Percentiles rank a stretch among this genome's conserved stretches.
These are phyloP conservation scores for Rubia balearica DNA, from an alignment of 305 asterid genomes.

Conservation along the genomic window DNA sequence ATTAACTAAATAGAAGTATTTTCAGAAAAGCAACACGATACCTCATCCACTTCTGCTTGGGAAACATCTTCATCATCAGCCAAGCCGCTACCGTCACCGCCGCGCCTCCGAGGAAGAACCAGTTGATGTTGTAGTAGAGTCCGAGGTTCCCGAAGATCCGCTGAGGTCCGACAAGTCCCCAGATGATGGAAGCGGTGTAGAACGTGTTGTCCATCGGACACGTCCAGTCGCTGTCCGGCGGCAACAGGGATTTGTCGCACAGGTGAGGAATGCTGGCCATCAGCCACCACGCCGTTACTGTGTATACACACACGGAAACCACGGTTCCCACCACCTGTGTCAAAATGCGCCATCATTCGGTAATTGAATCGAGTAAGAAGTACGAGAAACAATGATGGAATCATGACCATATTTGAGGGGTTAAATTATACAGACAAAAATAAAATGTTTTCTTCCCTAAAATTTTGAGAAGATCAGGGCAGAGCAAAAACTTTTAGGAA, in stretches of 20 bases:
- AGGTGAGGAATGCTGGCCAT: conserved; percentile 35
- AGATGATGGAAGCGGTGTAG: conserved; percentile 37
- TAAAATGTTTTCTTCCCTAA: no score
- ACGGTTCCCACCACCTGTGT: conserved; percentile 35
- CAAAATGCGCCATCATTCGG: no score
- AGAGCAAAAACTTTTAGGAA: no score
- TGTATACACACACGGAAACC: conserved; percentile 22
- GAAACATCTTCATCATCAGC: conserved; percentile 29
- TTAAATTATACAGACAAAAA: no score
- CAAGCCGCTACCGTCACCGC: conserved; percentile 41
- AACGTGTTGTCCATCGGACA: conserved; percentile 38
- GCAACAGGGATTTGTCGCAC: conserved; percentile 28
- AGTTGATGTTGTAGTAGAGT: conserved; percentile 31
- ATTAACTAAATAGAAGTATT: no score
- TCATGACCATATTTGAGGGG: no score
- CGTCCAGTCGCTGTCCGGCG: conserved; percentile 36
- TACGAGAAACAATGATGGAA: no score
- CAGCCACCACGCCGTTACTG: conserved; percentile 46
- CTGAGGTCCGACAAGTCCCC: conserved; percentile 44
- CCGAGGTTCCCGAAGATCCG: conserved; percentile 54
- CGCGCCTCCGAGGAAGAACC: conserved; percentile 62
- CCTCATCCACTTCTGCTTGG: conserved; percentile 39
- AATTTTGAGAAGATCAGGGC: no score
- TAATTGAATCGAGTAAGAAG: no score
- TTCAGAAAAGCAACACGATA: neutral